Evolutionary conservation across 2,329 filamentous ascomycete genomes (phyloP).

Genomic region (Scopulariopsis brevicaulis): DNA sequence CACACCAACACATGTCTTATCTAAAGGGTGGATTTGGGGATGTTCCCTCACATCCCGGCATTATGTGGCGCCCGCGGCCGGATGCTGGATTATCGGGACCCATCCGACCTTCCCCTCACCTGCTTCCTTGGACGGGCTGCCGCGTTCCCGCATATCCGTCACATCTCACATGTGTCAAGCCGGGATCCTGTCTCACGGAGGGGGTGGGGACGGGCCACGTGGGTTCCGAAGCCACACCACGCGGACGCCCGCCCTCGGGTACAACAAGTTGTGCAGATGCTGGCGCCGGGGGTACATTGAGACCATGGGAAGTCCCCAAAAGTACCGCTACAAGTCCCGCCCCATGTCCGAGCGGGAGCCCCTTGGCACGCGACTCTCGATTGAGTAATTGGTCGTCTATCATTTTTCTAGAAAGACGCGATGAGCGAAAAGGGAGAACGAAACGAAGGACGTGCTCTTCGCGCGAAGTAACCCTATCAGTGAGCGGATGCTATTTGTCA

Average conservation of each 20-base stretch:
- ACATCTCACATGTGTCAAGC: background rate
- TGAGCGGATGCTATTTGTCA: too few species aligned
- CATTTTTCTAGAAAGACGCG: background rate
- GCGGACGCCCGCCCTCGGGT: background rate
- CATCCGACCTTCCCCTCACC: background rate
- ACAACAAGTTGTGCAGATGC: background rate
- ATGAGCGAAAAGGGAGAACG: background rate
- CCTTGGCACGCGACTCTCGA: background rate
- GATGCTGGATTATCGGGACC: too few species aligned
- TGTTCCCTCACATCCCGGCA: background rate
- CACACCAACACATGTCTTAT: too few species aligned
- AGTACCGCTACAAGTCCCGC: background rate
- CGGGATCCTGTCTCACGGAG: background rate
- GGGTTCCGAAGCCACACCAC: background rate
- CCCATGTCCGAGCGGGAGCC: background rate
- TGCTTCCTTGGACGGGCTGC: background rate
- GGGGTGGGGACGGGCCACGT: background rate
- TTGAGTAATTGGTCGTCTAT: background rate
- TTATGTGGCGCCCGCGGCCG: too few species aligned
- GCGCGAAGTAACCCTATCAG: background rate
- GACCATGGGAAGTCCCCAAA: background rate
- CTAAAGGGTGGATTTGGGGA: too few species aligned
- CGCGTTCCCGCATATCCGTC: background rate
- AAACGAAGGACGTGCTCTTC: background rate
- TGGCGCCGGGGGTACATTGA: background rate